Evolutionary conservation across 495 filamentous ascomycete genomes (phyloP), one percentile per base, ranked within the genome.

Genomic region (Aspergillus carlsbadensis): DNA sequence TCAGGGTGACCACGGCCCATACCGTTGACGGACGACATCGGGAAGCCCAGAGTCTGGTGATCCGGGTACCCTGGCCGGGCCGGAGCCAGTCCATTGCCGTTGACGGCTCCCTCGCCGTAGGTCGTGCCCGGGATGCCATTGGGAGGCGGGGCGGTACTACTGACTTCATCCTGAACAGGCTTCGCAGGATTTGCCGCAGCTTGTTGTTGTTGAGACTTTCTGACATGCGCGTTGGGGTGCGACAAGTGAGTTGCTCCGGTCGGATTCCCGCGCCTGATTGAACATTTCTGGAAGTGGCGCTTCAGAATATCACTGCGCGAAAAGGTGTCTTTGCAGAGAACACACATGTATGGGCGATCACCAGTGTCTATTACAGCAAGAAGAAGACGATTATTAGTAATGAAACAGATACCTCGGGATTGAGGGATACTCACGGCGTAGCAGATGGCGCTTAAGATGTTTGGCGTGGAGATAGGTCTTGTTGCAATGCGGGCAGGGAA

Each of bases 381-480:
- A 5, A 10, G 36, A 11, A 29, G 26, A 46, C 35, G 11, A 34
- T 11, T 33, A 39, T 13, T 52, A 55, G 44, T 36, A 39, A 53
- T 20, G 20, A 39, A 34, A 52, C 51, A 34, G 47, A 37, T 53
- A 51, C 36, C 15, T 49, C 36, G 20, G 24, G 1, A 41, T 54
- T 47, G 37, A 21, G 22, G 54, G 46, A 57, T 58, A 88, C 92
- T 91, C 82, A 96, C 92, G 94, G 78, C 94, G 79, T 50, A 98
- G 79, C 17, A 97, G 79, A 80, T 98, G 94, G 59, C 94, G 84
- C 80, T 98, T 98, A 55, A 98, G 75, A 72, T 98, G 94, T 78
- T 98, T 98, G 31, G 91, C 88, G 72, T 98, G 94, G 47, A 97
- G 83, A 71, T 98, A 98, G 7, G 90, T 96, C 78, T 97, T 98